A percentile compares a stretch with the other conserved stretches of the same genome.
Evolutionary conservation across 805 yeast species (phyloP).

Genomic region (Debaryomyces hansenii): DNA sequence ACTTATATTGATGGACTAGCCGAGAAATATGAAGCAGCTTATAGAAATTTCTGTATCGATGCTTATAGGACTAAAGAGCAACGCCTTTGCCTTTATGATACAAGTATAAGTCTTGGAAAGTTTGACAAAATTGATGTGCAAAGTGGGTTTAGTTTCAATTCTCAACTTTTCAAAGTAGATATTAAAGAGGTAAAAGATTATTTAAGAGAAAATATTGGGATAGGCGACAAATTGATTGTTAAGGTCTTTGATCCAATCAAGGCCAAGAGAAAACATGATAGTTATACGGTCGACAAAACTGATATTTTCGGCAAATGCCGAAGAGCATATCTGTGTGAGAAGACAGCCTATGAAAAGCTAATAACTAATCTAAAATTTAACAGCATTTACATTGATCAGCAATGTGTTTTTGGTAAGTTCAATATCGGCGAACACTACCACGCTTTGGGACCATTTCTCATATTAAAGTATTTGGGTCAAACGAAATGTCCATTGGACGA

Average conservation of each 20-base stretch:
- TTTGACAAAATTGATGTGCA: not conserved
- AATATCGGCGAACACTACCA: constrained; percentile 1
- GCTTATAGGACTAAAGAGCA: no score
- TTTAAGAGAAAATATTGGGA: not conserved
- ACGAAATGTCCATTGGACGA: not conserved
- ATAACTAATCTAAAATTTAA: not conserved
- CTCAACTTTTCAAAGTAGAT: not conserved
- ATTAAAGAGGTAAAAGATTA: not conserved
- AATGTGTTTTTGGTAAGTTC: not conserved
- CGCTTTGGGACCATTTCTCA: constrained; percentile 1
- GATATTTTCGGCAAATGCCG: not conserved
- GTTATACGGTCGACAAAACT: not conserved
- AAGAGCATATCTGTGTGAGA: not conserved
- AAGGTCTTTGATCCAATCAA: constrained; percentile 1
- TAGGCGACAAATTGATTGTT: not conserved
- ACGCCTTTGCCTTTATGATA: no score
- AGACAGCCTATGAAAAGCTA: not conserved
- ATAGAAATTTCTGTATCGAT: no score
- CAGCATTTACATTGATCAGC: not conserved
- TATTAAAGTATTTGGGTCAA: not conserved
- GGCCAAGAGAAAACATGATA: not conserved
- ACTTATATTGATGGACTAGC: no score
- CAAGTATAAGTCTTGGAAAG: not conserved
- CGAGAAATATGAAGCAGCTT: no score
- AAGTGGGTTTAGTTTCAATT: not conserved